phyloP scores from a whole-genome alignment of 495 filamentous ascomycete species.

The Rhypophila decipiens region DNA sequence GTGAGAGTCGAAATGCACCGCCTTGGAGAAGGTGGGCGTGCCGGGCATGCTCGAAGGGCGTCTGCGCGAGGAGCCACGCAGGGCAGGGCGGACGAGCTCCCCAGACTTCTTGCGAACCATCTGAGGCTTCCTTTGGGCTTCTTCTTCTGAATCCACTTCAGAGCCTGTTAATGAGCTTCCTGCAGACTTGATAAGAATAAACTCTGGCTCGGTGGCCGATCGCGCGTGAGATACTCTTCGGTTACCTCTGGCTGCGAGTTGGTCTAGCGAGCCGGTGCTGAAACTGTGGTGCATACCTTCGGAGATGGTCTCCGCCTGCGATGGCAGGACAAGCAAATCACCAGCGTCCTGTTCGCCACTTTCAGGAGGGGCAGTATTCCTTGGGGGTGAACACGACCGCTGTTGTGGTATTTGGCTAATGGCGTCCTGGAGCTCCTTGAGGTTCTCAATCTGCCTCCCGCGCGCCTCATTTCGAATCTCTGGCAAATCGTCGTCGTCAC shows the following conservation, averaged over 20 bases:
- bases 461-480: slow-evolving; percentile 26
- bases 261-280: slow-evolving; percentile 28
- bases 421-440: slow-evolving; percentile 76
- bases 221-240: slow-evolving; percentile 63
- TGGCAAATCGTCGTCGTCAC: slow-evolving; percentile 71
- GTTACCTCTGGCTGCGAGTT: slow-evolving; percentile 22
- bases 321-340: slow-evolving; percentile 29
- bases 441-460: slow-evolving; percentile 52
- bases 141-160: slow-evolving; percentile 57
- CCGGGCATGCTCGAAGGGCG: slow-evolving; percentile 96
- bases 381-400: slow-evolving; percentile 55
- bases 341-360: slow-evolving; percentile 10
- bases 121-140: slow-evolving; percentile 61
- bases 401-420: slow-evolving; percentile 71
- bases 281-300: slow-evolving; percentile 31
- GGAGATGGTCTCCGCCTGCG: slow-evolving; percentile 26
- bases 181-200: slow-evolving; percentile 43
- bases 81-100: slow-evolving; percentile 87
- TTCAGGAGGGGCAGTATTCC: slow-evolving; percentile 13
- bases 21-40: slow-evolving; percentile 89
- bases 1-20: slow-evolving; percentile 91
- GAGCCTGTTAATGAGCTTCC: slow-evolving; percentile 53
- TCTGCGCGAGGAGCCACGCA: slow-evolving; percentile 67
- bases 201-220: slow-evolving; percentile 72
- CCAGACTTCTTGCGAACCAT: slow-evolving; percentile 98